Evolutionary conservation across 192 early-diverging fungal genomes (phyloP).

Genomic region (Pilobolus umbonatus): DNA sequence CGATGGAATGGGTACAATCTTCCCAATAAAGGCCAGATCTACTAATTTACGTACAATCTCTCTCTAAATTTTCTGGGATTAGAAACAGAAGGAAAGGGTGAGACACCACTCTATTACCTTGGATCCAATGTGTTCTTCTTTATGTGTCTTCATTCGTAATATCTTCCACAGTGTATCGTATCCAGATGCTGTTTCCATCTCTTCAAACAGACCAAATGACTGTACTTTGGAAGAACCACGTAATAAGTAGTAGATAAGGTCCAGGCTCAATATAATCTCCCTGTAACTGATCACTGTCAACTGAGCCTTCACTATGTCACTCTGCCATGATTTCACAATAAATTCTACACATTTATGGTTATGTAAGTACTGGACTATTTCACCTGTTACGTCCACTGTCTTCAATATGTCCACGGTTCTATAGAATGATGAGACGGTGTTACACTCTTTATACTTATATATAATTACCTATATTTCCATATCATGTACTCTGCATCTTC

Average conservation of each 20-base stretch:
- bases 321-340: constrained; percentile 5
- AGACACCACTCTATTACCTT: no score
- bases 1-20: constrained; percentile 33
- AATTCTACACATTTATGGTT: constrained; percentile 14
- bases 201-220: constrained; percentile 41
- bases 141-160: constrained; percentile 34
- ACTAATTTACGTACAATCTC: constrained; percentile 24
- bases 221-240: constrained; percentile 25
- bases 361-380: constrained; percentile 26
- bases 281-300: background rate
- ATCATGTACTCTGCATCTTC: constrained; percentile 13
- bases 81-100: no score
- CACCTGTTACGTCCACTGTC: constrained; percentile 13
- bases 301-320: background rate
- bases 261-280: constrained; percentile 19
- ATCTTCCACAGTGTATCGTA: constrained; percentile 42
- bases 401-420: constrained; percentile 20
- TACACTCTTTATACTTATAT: background rate
- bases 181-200: constrained; percentile 35
- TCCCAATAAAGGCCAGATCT: constrained; percentile 47
- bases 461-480: constrained; percentile 35
- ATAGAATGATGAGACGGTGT: constrained; percentile 16
- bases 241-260: constrained; percentile 26
- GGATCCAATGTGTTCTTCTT: no score
- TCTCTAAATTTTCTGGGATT: no score